Evolutionary conservation across 2,329 filamentous ascomycete species (phyloP), one percentile per base, ranked within the genome.

Genomic region (Beauveria australis): DNA sequence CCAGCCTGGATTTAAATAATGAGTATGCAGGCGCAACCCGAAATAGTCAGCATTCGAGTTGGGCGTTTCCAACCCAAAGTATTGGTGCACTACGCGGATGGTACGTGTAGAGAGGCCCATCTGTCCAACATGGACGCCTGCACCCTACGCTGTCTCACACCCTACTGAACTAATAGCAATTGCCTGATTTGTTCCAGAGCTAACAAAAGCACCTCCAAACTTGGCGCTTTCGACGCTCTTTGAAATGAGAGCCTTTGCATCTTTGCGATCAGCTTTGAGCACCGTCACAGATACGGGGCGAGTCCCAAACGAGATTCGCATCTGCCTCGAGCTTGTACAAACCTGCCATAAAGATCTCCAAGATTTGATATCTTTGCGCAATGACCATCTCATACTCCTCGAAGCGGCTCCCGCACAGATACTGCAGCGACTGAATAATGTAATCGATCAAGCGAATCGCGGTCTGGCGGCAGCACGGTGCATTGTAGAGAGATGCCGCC

Each of bases 321-420:
- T 64, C 7, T 68, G 67, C 56, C 63, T 73, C 18, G 69, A 73
- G 26, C 70, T 73, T 8, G 68, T 73, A 0, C 65, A 67, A 5
- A 70, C 67, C n/a, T 73, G 70, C 55, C 62, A 73, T 33, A 58
- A 60, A 7, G 71, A 73, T 52, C 65, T 73, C 5, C 68, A 72
- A 30, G 67, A 70, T n/a, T 66, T 73, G 19, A 71, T 73, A 43
- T 65, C 67, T n/a, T 61, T 73, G 1, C 68, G 71, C 3, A 67
- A 69, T 19, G 63, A 69, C 28, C 67, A 66, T 24, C 63, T 72
- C 3, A 44, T 59, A 3, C 63, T 71, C 3, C 65, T 72, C 0
- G 52, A 66, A 40, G 41, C 51, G 19, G 62, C 62, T 4, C 65
- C 66, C 1, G 66, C 68, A 12, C 59, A 59, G 19, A 65, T 70